Percentiles rank a stretch among this genome's conserved stretches.
Conservation (phyloP, 352 stramenopile species). For the Pythium phragmitis region DNA sequence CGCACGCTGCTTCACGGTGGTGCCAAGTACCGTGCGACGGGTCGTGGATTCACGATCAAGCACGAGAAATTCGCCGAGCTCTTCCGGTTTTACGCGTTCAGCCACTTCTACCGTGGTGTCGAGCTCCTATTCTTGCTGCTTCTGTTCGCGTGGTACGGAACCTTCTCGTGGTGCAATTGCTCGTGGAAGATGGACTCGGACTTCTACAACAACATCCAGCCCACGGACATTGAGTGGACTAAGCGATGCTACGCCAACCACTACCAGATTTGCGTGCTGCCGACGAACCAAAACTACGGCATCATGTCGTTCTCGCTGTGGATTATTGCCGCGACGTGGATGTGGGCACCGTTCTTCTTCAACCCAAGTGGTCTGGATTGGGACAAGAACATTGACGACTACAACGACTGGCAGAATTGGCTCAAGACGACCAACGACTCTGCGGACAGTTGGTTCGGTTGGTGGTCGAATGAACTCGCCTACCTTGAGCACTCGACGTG, state of each 20-base stretch:
- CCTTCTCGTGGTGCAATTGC: constrained; percentile 92
- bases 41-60: constrained; percentile 98
- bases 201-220: constrained; percentile 78
- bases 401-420: constrained; percentile 94
- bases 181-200: constrained; percentile 67
- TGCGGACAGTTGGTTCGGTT: constrained; percentile 85
- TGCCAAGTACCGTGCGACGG: constrained; percentile 97
- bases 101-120: constrained; percentile 97
- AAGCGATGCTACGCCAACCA: constrained; percentile 76
- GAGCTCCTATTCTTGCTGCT: constrained; percentile 89
- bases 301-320: constrained; percentile 97
- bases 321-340: constrained; percentile 91
- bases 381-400: constrained; percentile 95
- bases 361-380: constrained; percentile 98
- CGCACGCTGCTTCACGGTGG: constrained; percentile 97
- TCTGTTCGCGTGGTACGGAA: constrained; percentile 88
- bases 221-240: constrained; percentile 73
- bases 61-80: constrained; percentile 97
- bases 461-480: constrained; percentile 83
- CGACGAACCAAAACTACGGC: constrained; percentile 96
- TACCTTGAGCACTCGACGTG: constrained; percentile 81
- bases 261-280: constrained; percentile 90
- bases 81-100: constrained; percentile 97
- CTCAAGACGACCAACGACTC: constrained; percentile 89
- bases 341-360: constrained; percentile 91